Percentiles rank a stretch among this genome's conserved stretches.
phyloP scores from a whole-genome alignment of 805 yeast species.

The Saccharomycopsis schoenii region DNA sequence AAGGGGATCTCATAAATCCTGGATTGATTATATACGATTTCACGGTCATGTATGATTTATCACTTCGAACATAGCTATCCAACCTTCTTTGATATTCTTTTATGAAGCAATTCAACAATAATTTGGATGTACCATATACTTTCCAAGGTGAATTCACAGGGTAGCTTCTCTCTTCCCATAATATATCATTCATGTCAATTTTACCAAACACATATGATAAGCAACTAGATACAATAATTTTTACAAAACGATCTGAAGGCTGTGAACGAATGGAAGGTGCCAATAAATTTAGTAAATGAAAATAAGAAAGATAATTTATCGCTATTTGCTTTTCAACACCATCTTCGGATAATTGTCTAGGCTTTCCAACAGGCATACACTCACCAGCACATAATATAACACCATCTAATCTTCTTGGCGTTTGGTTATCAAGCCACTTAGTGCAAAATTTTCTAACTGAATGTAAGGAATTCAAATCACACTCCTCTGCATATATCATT shows the following conservation, averaged over 20 bases:
- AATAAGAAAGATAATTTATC: conserved; percentile 71
- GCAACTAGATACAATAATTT: conserved; percentile 74
- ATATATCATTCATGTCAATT: conserved; percentile 49
- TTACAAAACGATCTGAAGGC: conserved; percentile 90
- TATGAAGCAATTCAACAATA: conserved; percentile 67
- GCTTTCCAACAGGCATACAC: conserved; percentile 55
- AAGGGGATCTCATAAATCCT: conserved; percentile 82
- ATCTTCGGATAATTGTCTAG: conserved; percentile 61
- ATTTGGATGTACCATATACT: conserved; percentile 73
- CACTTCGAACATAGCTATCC: conserved; percentile 50
- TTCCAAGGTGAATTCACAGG: conserved; percentile 59
- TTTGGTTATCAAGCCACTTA: conserved; percentile 82
- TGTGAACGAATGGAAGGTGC: conserved; percentile 82
- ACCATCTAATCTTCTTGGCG: conserved; percentile 88
- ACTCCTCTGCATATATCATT: conserved; percentile 82
- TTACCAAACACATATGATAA: conserved; percentile 65
- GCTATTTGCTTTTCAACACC: conserved; percentile 85
- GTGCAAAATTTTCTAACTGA: conserved; percentile 87
- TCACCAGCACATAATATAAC: conserved; percentile 84
- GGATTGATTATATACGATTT: conserved; percentile 77
- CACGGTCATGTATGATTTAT: conserved; percentile 56
- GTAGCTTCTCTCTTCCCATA: conserved; percentile 52
- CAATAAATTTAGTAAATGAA: conserved; percentile 66
- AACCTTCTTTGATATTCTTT: conserved; percentile 65
- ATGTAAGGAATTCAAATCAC: conserved; percentile 65